A percentile compares a stretch with the other conserved stretches of the same genome.
Evolutionary conservation across 352 stramenopile genomes (phyloP).

Genomic region (Phytophthora boehmeriae): DNA sequence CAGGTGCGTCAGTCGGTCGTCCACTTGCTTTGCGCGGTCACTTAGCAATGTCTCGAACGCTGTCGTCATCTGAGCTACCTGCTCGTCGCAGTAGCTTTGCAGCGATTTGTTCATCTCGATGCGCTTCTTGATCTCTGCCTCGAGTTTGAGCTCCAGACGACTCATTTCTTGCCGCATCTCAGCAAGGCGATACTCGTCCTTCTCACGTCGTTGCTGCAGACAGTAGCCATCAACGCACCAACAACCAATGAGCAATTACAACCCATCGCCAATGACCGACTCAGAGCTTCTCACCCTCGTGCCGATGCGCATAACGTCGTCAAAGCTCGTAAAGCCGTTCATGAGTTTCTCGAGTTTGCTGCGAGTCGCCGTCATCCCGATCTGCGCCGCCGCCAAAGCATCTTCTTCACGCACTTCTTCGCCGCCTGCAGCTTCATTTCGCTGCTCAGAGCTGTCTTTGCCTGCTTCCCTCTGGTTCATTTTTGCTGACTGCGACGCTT

Average conservation of each 20-base stretch:
- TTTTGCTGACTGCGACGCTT: conserved; percentile 25
- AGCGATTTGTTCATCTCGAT: conserved; percentile 95
- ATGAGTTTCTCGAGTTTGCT: conserved; percentile 87
- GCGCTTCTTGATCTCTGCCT: conserved; percentile 93
- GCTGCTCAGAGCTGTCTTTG: neutral
- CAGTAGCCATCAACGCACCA: conserved; percentile 1
- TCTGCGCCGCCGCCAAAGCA: conserved; percentile 29
- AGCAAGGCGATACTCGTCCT: conserved; percentile 92
- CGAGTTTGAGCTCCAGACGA: conserved; percentile 90
- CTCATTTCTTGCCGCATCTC: conserved; percentile 94
- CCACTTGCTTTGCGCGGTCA: conserved; percentile 76
- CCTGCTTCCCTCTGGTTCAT: conserved; percentile 27
- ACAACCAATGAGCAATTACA: neutral
- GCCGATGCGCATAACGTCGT: conserved; percentile 87
- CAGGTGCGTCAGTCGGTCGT: conserved; percentile 69
- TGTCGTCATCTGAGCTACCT: conserved; percentile 85
- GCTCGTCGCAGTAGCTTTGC: conserved; percentile 90
- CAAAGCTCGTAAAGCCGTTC: conserved; percentile 84
- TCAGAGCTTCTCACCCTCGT: conserved; percentile 48
- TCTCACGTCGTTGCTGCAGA: conserved; percentile 87
- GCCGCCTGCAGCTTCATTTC: neutral
- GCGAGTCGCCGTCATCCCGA: conserved; percentile 77
- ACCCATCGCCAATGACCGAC: neutral
- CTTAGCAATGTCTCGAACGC: conserved; percentile 84
- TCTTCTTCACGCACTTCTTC: conserved; percentile 18